Evolutionary conservation across 805 yeast species (phyloP), one percentile per base, ranked within the genome.

Genomic region (Candida montana): DNA sequence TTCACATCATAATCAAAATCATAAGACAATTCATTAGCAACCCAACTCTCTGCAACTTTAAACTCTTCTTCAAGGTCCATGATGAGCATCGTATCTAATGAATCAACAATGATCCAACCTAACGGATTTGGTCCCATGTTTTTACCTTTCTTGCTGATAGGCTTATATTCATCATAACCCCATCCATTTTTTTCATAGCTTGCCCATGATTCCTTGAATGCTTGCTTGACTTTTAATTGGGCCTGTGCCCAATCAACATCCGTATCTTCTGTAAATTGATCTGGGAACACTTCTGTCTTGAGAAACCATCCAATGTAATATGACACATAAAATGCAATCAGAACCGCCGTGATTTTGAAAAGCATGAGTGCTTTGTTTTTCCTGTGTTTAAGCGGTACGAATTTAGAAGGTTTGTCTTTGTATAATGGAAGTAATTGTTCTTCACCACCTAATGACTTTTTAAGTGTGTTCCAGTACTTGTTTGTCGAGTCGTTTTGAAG

Each of bases 91-190:
- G 96, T 84, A 55, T 90, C 97, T 39, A 90, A 63, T 1, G 91
- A 73, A 60, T 89, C 96, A 5, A 90, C 93, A 53, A 89, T 81
- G 57, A 89, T 84, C 96, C 96, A 89, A 2, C 97, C 97, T 49
- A 90, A 62, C 2, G 96, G 96, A 40, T 70, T 51, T 37, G 80
- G 77, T 5, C 91, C 89, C 88, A 87, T 83, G 57, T 87, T 83
- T 42, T 74, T 67, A 19, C 84, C 86, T 1, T 52, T 61, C 38
- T 78, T 74, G 7, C 73, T 59, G n/a, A 83, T 55, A 0, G 96
- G 96, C 31, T 70, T 68, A 54, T 83, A 89, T 1, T 80, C 76
- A 57, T 89, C 97, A 45, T 69, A 71, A 7, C 96, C 96, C 90
- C 95, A 87, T 0, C 84, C 96, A 54, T 84, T 69, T 21, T 68